Base-by-base conservation (phyloP, 805 yeast species). In the Tetrapisispora iriomotensis region DNA sequence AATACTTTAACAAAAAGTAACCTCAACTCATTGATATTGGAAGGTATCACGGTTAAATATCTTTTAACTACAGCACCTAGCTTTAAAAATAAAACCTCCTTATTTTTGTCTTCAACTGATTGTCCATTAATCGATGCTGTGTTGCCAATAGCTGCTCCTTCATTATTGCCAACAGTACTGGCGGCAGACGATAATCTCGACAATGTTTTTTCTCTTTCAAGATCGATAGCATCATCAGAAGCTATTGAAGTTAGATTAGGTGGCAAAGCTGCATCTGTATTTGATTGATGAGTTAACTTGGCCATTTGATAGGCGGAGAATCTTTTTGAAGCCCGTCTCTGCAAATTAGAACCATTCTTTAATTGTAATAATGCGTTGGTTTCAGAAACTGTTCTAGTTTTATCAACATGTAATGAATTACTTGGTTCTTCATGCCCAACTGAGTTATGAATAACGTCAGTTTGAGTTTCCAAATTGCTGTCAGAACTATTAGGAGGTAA, bases 291-390 rank as follows among this genome's bases (percentile, higher is more conserved):
- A 0, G 84, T 67, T 9, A 83, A 67, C 51, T 82, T 83, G 1
- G 94, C 85, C 61, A 80, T 79, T 53, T 90, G 97, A 45, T 88
- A 90, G 0, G 96, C 96, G 5, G 96, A 86, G 55, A 82, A 90
- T 40, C 98, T 68, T 49, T 90, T 81, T 0, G 96, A 88, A 0
- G 97, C 99, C 45, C 96, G 73, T 48, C 99, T 72, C 65, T 82
- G 94, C 24, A 92, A 65, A 3, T 84, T 81, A 35, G 83, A 84
- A 3, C 88, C 85, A 34, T 79, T 77, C 52, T 90, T 95, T 8
- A 90, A 66, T 48, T 83, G 84, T 0, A 77, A 68, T 22, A 88
- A 66, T 0, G 95, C 86, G 49, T 81, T 86, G 17, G 58, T 62
- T 39, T 53, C 57, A 19, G 41, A 27, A 2, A 32, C 31, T 13